Evolutionary conservation across 768 basidiomycete genomes (phyloP).

Genomic region (Galerina sulciceps): DNA sequence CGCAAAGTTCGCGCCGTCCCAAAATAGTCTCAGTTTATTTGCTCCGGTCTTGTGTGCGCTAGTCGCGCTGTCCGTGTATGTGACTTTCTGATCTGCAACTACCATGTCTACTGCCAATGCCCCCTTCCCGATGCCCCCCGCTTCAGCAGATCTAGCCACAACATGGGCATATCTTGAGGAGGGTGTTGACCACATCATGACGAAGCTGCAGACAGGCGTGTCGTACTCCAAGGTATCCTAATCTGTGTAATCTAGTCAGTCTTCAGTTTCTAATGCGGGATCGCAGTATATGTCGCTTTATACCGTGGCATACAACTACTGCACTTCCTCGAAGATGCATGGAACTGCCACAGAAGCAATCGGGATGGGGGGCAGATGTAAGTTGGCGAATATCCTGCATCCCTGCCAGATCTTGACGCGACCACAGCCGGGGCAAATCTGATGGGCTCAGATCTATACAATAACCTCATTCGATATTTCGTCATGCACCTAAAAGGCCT

Average conservation of each 20-base stretch:
- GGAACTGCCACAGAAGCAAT: slow-evolving; percentile 45
- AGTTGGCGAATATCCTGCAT: slow-evolving; percentile 32
- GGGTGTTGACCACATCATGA: slow-evolving; percentile 91
- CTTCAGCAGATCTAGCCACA: slow-evolving; percentile 75
- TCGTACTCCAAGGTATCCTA: slow-evolving; percentile 69
- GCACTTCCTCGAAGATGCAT: slow-evolving; percentile 86
- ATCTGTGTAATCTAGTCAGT: background rate
- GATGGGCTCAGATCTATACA: slow-evolving; percentile 98
- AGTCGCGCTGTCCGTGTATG: slow-evolving; percentile 4
- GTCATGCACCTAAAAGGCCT: slow-evolving; percentile 76
- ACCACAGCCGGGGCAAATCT: slow-evolving; percentile 83
- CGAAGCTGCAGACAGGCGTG: slow-evolving; percentile 85
- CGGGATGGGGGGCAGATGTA: slow-evolving; percentile 69
- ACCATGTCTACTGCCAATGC: slow-evolving; percentile 36
- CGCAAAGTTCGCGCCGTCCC: background rate
- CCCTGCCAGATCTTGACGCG: slow-evolving; percentile 34
- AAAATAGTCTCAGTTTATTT: slow-evolving; percentile 30
- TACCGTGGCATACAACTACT: slow-evolving; percentile 98
- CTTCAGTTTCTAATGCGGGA: slow-evolving; percentile 10
- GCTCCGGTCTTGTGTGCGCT: slow-evolving; percentile 22
- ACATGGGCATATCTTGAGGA: slow-evolving; percentile 91
- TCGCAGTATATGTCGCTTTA: slow-evolving; percentile 83
- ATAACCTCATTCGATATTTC: slow-evolving; percentile 92
- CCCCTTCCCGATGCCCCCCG: slow-evolving; percentile 61
- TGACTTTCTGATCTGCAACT: slow-evolving; percentile 26